Evolutionary conservation across 176 grass and related monocot genomes (phyloP).

Genomic region (Lolium perenne): DNA sequence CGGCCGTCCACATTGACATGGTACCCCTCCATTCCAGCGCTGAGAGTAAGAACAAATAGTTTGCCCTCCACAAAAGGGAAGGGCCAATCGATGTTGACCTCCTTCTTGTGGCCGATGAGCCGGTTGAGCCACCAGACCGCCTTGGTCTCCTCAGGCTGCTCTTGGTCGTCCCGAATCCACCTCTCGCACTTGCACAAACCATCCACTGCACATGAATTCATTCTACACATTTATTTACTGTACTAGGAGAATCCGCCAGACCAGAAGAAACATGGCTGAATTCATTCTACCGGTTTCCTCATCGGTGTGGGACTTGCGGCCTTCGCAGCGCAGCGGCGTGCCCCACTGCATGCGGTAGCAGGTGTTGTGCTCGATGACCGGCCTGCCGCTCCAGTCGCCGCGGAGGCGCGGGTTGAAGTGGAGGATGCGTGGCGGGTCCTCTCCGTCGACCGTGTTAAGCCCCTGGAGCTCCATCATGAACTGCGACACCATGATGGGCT

Average conservation of each 20-base stretch:
- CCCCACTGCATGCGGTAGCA: conserved; percentile 99
- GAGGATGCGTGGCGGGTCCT: conserved; percentile 91
- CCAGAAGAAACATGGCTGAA: conserved; percentile 20
- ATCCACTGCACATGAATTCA: conserved; percentile 62
- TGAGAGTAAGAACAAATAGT: conserved; percentile 86
- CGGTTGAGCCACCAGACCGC: conserved; percentile 57
- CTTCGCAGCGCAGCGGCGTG: conserved; percentile 70
- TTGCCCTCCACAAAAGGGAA: conserved; percentile 72
- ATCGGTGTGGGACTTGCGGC: conserved; percentile 69
- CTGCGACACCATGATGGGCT: conserved; percentile 91
- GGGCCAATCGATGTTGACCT: conserved; percentile 64
- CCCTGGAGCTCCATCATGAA: conserved; percentile 99
- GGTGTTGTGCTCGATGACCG: conserved; percentile 94
- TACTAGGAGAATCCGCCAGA: conserved; percentile 38
- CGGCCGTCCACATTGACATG: conserved; percentile 74
- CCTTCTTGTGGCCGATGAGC: conserved; percentile 58
- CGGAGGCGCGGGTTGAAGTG: conserved; percentile 91
- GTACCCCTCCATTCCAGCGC: conserved; percentile 85
- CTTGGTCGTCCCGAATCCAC: conserved; percentile 59
- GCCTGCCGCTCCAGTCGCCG: conserved; percentile 93
- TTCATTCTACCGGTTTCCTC: conserved; percentile 70
- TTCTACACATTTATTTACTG: neutral
- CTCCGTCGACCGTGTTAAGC: conserved; percentile 80
- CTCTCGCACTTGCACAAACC: conserved; percentile 78
- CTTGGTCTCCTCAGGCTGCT: conserved; percentile 40